phyloP scores from a whole-genome alignment of 345 rosid genomes.

The rapeseed (Brassica napus) region Da-Ae NC_063443.1:2069501-2070000 shows the following conservation, averaged over 20 bases:
- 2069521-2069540: constrained; percentile 54
- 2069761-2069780: constrained; percentile 60
- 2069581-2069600: constrained; percentile 53
- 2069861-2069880: background rate
- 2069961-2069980: background rate
- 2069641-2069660: constrained; percentile 30
- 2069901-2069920: background rate
- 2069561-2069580: constrained; percentile 65
- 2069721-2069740: constrained; percentile 63
- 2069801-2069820: constrained; percentile 49
- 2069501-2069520: background rate
- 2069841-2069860: background rate
- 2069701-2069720: constrained; percentile 61
- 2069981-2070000: background rate
- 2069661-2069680: constrained; percentile 44
- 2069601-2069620: constrained; percentile 51
- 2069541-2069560: constrained; percentile 58
- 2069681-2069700: constrained; percentile 67
- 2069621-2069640: constrained; percentile 54
- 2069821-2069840: constrained; percentile 37
- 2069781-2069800: constrained; percentile 57
- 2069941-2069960: background rate
- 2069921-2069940: background rate
- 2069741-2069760: constrained; percentile 35
- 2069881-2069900: background rate